phyloP scores from a whole-genome alignment of 257 asterid species.

The Capsicum pubescens region DNA sequence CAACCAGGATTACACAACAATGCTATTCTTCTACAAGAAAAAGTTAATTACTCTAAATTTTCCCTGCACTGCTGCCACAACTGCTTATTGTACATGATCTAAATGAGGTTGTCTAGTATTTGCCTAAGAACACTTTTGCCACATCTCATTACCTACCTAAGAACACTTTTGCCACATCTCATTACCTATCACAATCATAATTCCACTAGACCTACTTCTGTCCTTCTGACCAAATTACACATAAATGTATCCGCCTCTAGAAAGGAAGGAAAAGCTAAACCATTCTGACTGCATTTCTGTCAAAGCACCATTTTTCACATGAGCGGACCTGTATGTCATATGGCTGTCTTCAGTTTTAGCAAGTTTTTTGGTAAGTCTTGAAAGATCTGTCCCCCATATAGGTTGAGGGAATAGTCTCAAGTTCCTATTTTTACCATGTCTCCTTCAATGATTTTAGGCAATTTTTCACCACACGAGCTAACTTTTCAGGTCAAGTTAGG shows the following conservation, averaged over 20 bases:
- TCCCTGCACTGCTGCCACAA: constrained; percentile 18
- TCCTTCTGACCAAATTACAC: constrained; percentile 17
- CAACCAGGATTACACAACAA: not conserved
- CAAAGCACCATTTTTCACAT: not conserved
- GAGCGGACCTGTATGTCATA: not conserved
- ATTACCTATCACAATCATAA: constrained; percentile 16
- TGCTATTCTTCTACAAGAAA: constrained; percentile 9
- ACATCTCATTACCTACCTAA: not conserved
- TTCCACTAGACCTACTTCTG: not conserved
- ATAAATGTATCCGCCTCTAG: not conserved
- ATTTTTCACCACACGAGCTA: not conserved
- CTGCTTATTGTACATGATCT: not conserved
- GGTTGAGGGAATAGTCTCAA: constrained; percentile 22
- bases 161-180: constrained; percentile 7
- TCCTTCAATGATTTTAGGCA: constrained; percentile 25
- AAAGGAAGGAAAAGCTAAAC: not conserved
- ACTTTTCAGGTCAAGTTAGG: constrained; percentile 8
- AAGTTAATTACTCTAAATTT: not conserved
- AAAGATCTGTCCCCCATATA: constrained; percentile 8
- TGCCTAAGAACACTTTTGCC: not conserved
- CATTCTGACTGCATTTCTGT: constrained; percentile 7
- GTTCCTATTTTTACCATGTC: not conserved
- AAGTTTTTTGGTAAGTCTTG: not conserved
- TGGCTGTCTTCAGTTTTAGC: constrained; percentile 8
- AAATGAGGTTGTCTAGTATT: not conserved